phyloP scores from a whole-genome alignment of 2,329 filamentous ascomycete species.

The Penicillium palitans region DNA sequence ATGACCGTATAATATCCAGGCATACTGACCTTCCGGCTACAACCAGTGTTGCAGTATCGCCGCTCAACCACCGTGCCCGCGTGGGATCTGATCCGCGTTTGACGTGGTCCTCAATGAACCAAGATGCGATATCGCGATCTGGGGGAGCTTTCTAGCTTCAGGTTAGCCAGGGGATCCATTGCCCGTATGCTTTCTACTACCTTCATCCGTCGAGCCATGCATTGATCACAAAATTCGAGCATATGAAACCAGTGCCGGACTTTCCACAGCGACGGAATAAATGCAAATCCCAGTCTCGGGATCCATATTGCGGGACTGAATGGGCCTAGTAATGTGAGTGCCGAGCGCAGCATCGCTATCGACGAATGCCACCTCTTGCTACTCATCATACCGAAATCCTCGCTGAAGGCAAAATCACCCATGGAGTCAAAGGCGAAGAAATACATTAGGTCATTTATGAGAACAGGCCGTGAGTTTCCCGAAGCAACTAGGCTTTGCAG shows the following conservation, averaged over 20 bases:
- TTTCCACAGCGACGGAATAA: conserved; percentile 10
- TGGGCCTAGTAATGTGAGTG: conserved; percentile 17
- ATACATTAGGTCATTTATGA: conserved; percentile 17
- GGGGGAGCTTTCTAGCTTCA: neutral
- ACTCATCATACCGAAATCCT: conserved; percentile 39
- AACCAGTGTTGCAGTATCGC: conserved; percentile 9
- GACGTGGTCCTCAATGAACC: conserved; percentile 12
- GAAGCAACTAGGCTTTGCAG: neutral
- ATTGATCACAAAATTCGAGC: conserved; percentile 24
- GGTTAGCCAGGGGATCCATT: neutral
- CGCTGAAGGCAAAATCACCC: conserved; percentile 46
- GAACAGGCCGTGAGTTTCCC: neutral
- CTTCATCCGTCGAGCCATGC: conserved; percentile 36
- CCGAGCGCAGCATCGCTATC: conserved; percentile 17
- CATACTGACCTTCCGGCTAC: conserved; percentile 4
- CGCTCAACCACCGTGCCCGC: neutral
- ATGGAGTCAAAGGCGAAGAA: conserved; percentile 45
- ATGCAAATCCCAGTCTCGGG: conserved; percentile 24
- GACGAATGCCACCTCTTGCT: conserved; percentile 15
- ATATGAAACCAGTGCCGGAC: conserved; percentile 13
- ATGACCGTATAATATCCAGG: too few species aligned
- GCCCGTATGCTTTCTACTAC: neutral
- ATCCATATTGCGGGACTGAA: conserved; percentile 23
- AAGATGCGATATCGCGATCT: conserved; percentile 13
- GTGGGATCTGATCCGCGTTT: neutral